These are phyloP conservation scores for Ceratopteris richardii DNA, from an alignment of 75 land plant genomes.

Conservation along the genomic window DNA sequence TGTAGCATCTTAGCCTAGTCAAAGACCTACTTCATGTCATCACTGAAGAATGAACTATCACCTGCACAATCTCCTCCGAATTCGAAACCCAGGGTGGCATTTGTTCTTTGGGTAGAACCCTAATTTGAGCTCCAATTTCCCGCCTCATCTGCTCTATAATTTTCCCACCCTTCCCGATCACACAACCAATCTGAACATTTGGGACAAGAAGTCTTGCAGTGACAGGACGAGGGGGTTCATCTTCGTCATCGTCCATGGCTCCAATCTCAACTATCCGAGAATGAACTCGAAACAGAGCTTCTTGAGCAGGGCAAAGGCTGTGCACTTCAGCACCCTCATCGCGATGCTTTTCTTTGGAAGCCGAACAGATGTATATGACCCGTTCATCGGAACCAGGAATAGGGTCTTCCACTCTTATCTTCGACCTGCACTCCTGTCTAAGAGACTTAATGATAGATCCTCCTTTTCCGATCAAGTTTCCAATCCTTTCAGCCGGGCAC, in stretches of 20 bases:
- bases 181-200: slow-evolving; percentile 57
- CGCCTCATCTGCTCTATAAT: slow-evolving; percentile 64
- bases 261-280: slow-evolving; percentile 45
- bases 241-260: slow-evolving; percentile 23
- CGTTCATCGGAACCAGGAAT: slow-evolving; percentile 71
- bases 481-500: slow-evolving; percentile 55
- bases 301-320: slow-evolving; percentile 25
- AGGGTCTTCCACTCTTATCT: slow-evolving; percentile 60
- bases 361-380: slow-evolving; percentile 52
- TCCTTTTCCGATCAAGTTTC: slow-evolving; percentile 73
- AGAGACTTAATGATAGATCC: slow-evolving; percentile 60
- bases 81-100: slow-evolving; percentile 56
- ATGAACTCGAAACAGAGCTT: slow-evolving; percentile 52
- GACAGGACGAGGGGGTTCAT: slow-evolving; percentile 22
- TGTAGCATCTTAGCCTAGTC: background rate
- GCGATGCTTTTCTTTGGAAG: background rate
- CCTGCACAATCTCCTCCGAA: slow-evolving; percentile 74
- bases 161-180: slow-evolving; percentile 62
- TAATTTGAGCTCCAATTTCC: slow-evolving; percentile 70
- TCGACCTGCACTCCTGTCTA: slow-evolving; percentile 60
- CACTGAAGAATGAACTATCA: slow-evolving; percentile 6
- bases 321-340: background rate
- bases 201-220: slow-evolving; percentile 52
- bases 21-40: too few relatives aligned
- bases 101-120: slow-evolving; percentile 64